These are phyloP conservation scores for Agrocybe praecox DNA, from an alignment of 768 basidiomycete genomes.

Conservation along the genomic window DNA sequence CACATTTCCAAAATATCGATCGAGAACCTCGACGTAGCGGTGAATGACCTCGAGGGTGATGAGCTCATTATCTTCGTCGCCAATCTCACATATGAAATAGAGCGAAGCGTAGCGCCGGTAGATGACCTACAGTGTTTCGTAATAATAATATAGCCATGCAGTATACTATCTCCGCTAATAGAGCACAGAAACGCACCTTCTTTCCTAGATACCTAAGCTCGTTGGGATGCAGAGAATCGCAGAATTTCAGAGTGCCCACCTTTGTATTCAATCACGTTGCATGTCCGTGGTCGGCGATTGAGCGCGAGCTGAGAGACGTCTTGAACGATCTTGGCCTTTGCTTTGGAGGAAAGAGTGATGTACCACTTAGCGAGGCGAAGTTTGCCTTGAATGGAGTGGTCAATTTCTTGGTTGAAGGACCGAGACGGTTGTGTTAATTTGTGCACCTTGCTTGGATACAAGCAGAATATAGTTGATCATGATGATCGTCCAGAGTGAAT, in stretches of 20 bases:
- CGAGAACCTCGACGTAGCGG: slow-evolving; percentile 91
- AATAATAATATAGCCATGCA: no score
- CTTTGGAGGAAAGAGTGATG: slow-evolving; percentile 76
- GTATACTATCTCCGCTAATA: neutral
- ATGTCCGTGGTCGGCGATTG: slow-evolving; percentile 87
- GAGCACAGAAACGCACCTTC: slow-evolving; percentile 15
- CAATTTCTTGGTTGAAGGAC: neutral
- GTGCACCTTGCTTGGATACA: slow-evolving; percentile 83
- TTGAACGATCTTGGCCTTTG: slow-evolving; percentile 90
- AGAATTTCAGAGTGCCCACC: slow-evolving; percentile 42
- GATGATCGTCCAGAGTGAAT: neutral
- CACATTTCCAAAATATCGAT: slow-evolving; percentile 87
- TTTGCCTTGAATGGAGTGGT: slow-evolving; percentile 59
- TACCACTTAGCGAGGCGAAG: slow-evolving; percentile 97
- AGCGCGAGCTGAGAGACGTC: slow-evolving; percentile 94
- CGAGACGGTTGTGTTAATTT: slow-evolving; percentile 15
- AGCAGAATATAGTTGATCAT: slow-evolving; percentile 96
- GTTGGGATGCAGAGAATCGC: no score
- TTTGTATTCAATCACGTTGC: slow-evolving; percentile 97
- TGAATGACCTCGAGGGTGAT: slow-evolving; percentile 92
- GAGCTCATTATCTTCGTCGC: slow-evolving; percentile 86
- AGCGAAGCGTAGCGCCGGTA: slow-evolving; percentile 95
- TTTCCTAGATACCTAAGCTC: slow-evolving; percentile 18
- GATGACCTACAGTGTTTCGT: slow-evolving; percentile 57
- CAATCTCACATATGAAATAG: slow-evolving; percentile 92